phyloP scores from a whole-genome alignment of 2,329 filamentous ascomycete species.

The Sphaerulina populicola region DNA sequence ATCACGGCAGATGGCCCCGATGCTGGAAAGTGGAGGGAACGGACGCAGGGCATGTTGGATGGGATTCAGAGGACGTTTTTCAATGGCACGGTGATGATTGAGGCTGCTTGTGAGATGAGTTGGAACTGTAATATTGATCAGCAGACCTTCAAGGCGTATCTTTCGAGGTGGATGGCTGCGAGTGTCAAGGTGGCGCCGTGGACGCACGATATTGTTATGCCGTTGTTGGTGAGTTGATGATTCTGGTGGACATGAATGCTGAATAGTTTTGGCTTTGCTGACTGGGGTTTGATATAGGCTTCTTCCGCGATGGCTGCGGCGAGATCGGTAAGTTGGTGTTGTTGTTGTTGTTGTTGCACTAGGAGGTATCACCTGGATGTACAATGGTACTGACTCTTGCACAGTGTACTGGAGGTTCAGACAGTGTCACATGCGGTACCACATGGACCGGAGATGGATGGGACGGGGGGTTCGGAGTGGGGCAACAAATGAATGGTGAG shows the following conservation, averaged over 20 bases:
- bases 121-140: constrained; percentile 38
- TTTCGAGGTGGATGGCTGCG: constrained; percentile 38
- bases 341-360: too few species aligned
- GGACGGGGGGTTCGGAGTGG: constrained; percentile 44
- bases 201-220: constrained; percentile 38
- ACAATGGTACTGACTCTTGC: too few species aligned
- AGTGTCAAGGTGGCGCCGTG: constrained; percentile 37
- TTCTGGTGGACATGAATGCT: too few species aligned
- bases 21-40: constrained; percentile 29
- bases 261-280: too few species aligned
- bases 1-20: constrained; percentile 23
- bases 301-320: constrained; percentile 48
- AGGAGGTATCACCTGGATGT: too few species aligned
- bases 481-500: constrained; percentile 45
- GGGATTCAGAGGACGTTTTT: constrained; percentile 31
- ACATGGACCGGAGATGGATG: constrained; percentile 35
- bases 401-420: constrained; percentile 43
- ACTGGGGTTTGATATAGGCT: too few species aligned
- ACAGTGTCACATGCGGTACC: constrained; percentile 38
- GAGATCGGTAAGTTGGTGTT: not conserved
- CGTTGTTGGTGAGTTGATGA: constrained; percentile 38
- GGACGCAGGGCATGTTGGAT: constrained; percentile 12
- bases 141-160: constrained; percentile 38
- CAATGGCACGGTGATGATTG: constrained; percentile 35
- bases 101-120: constrained; percentile 36